Evolutionary conservation across 129 eudicot species (phyloP).

Genomic region (Pulicaria dysenterica): DNA sequence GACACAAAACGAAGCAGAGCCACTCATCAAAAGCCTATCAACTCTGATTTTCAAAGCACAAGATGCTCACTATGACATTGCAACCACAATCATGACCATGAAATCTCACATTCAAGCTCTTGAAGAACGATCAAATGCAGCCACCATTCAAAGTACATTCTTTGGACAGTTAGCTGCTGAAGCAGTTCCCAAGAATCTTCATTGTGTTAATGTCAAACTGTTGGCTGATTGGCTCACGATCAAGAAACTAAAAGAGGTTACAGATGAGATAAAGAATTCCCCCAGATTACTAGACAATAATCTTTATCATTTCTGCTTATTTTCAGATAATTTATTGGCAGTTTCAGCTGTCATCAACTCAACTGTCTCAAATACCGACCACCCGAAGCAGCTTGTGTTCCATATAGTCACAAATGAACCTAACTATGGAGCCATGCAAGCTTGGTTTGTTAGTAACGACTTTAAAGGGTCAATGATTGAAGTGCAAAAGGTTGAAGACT

Average conservation of each 20-base stretch:
- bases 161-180: conserved; percentile 84
- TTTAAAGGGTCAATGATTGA: conserved; percentile 68
- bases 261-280: conserved; percentile 56
- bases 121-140: conserved; percentile 86
- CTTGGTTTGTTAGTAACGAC: conserved; percentile 68
- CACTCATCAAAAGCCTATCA: conserved; percentile 60
- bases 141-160: conserved; percentile 67
- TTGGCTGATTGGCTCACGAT: conserved; percentile 62
- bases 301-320: conserved; percentile 78
- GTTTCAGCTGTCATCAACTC: conserved; percentile 85
- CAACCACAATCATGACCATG: conserved; percentile 92
- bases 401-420: conserved; percentile 80
- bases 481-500: conserved; percentile 64
- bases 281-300: conserved; percentile 75
- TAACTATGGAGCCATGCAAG: conserved; percentile 72
- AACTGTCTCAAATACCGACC: conserved; percentile 68
- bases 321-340: conserved; percentile 76
- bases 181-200: conserved; percentile 71
- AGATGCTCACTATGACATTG: conserved; percentile 86
- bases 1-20: conserved; percentile 71
- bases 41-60: conserved; percentile 79
- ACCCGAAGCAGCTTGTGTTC: conserved; percentile 84
- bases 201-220: conserved; percentile 64
- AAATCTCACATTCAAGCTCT: conserved; percentile 86
- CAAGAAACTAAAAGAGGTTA: conserved; percentile 34